These are phyloP conservation scores for Malassezia globosa DNA, from an alignment of 1,284 basidiomycete genomes.

Conservation along the genomic window DNA sequence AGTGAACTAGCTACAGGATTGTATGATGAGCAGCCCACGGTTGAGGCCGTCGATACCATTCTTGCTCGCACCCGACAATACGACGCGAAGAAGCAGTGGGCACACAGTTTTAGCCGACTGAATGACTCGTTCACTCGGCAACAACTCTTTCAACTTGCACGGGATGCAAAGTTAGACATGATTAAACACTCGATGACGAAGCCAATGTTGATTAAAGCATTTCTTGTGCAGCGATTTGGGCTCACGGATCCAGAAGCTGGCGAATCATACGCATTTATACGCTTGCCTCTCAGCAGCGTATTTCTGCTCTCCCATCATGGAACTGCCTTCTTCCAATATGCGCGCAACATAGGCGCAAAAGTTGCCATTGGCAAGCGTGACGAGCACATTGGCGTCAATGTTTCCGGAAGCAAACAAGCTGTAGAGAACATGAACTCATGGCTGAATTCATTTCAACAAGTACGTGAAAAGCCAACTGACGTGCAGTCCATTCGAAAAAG, in stretches of 20 bases:
- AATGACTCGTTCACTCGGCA: conserved; percentile 11
- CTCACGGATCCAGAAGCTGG: background rate
- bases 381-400: background rate
- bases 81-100: background rate
- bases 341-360: background rate
- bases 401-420: conserved; percentile 1
- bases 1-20: conserved; percentile 1
- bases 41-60: conserved; percentile 9
- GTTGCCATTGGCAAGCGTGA: conserved; percentile 2
- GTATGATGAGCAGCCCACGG: background rate
- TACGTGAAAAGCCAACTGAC: no score
- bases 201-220: background rate
- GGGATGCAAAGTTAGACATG: background rate
- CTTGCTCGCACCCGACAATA: background rate
- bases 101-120: background rate
- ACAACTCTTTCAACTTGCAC: conserved; percentile 11
- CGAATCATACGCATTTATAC: background rate
- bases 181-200: conserved; percentile 3
- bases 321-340: background rate
- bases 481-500: background rate
- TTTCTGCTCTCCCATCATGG: conserved; percentile 4
- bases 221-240: conserved; percentile 11
- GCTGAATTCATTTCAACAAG: background rate
- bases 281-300: background rate
- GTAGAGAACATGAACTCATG: background rate